Evolutionary conservation across 176 grass and related monocot genomes (phyloP).

Genomic region (Avena sativa): DNA sequence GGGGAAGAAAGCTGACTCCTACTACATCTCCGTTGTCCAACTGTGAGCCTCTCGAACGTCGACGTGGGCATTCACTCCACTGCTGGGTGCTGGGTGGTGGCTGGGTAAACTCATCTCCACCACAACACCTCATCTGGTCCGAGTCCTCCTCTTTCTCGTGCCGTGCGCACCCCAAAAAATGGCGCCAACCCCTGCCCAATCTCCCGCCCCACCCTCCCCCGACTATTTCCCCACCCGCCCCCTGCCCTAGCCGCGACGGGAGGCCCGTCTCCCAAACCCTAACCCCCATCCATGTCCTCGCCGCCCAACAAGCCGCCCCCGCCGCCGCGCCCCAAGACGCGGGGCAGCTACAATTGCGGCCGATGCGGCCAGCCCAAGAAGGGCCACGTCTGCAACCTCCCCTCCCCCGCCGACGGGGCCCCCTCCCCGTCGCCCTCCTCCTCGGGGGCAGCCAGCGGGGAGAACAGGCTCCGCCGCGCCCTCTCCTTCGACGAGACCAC

Average conservation of each 20-base stretch:
- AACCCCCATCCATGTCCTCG: conserved; percentile 39
- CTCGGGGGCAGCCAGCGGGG: conserved; percentile 32
- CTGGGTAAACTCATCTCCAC: conserved; percentile 2
- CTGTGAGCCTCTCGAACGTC: background rate
- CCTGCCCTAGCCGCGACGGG: background rate
- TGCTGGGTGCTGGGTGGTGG: too few species aligned
- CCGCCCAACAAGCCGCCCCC: conserved; percentile 29
- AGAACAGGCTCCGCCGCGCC: conserved; percentile 46
- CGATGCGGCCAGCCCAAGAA: conserved; percentile 91
- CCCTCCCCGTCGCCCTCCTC: conserved; percentile 43
- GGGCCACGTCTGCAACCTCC: conserved; percentile 76
- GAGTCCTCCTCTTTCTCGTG: background rate
- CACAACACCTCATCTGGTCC: conserved; percentile 1
- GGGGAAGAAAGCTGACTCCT: background rate
- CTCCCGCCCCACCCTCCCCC: conserved; percentile 5
- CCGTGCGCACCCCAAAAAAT: conserved; percentile 38
- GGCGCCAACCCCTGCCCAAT: conserved; percentile 49
- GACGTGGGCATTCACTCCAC: conserved; percentile 12
- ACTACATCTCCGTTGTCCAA: background rate
- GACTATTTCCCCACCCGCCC: conserved; percentile 25
- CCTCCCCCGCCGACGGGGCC: conserved; percentile 8
- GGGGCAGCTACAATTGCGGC: conserved; percentile 97
- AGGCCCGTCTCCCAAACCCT: conserved; percentile 35
- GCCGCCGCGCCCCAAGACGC: conserved; percentile 63
- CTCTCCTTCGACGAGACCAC: conserved; percentile 65